phyloP scores from a whole-genome alignment of 2,329 filamentous ascomycete genomes.

The Botrytis tulipae region DNA sequence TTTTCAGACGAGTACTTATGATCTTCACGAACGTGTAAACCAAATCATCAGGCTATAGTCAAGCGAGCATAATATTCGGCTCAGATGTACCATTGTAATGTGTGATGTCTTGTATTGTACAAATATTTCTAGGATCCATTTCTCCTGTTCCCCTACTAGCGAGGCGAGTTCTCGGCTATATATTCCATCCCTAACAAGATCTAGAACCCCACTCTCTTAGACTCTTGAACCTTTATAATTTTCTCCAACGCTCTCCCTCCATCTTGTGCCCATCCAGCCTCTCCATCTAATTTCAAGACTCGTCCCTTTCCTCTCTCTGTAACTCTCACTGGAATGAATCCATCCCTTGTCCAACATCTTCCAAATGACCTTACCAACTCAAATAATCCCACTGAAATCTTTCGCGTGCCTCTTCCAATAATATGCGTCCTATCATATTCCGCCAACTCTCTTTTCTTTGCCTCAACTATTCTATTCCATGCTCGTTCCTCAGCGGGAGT shows the following conservation, averaged over 20 bases:
- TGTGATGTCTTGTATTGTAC: background rate
- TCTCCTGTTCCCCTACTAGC: background rate
- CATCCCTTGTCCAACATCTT: conserved; percentile 55
- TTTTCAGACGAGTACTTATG: background rate
- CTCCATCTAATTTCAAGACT: conserved; percentile 22
- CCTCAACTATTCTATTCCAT: conserved; percentile 35
- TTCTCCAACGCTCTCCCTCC: conserved; percentile 58
- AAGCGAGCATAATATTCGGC: background rate
- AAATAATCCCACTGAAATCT: conserved; percentile 45
- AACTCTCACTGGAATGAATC: conserved; percentile 52
- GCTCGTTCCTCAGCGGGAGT: conserved; percentile 31
- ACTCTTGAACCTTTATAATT: conserved; percentile 42
- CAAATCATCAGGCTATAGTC: background rate
- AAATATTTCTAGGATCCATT: background rate
- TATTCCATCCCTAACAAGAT: background rate
- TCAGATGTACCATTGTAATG: background rate
- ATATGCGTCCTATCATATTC: conserved; percentile 56
- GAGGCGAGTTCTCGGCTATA: conserved; percentile 9
- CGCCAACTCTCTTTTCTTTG: conserved; percentile 35
- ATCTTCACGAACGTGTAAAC: too few species aligned
- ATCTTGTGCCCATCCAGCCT: conserved; percentile 60
- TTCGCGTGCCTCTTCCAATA: conserved; percentile 57
- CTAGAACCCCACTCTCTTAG: background rate
- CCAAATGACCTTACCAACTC: conserved; percentile 47
- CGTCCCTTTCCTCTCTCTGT: conserved; percentile 40